A percentile compares a stretch with the other conserved stretches of the same genome.
phyloP scores from a whole-genome alignment of 768 basidiomycete genomes.

The Lentinula lateritia region DNA sequence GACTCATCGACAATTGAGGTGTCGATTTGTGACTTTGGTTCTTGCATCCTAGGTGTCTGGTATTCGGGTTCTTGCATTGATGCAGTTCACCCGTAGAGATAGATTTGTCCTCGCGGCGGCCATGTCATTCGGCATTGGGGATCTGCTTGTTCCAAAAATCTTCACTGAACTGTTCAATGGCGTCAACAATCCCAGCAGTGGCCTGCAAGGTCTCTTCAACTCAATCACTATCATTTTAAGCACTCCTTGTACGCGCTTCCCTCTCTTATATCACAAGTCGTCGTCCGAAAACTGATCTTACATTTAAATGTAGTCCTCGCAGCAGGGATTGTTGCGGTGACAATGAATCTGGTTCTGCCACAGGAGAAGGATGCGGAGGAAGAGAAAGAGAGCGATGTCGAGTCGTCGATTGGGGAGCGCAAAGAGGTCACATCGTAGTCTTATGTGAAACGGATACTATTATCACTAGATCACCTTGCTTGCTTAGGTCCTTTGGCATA shows the following conservation, averaged over 20 bases:
- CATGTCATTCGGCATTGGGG: slow-evolving; percentile 63
- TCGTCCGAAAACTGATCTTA: neutral
- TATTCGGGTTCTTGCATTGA: slow-evolving; percentile 59
- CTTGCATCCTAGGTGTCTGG: slow-evolving; percentile 35
- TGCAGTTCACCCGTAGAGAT: slow-evolving; percentile 56
- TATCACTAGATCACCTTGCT: no score
- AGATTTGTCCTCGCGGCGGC: slow-evolving; percentile 69
- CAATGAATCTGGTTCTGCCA: slow-evolving; percentile 57
- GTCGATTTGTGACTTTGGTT: neutral
- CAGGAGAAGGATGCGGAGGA: slow-evolving; percentile 14
- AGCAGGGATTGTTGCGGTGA: slow-evolving; percentile 50
- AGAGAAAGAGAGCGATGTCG: neutral
- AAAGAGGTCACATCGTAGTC: neutral
- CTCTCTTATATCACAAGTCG: neutral
- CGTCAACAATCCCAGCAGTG: slow-evolving; percentile 45
- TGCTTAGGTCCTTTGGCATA: no score
- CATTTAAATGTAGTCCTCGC: slow-evolving; percentile 32
- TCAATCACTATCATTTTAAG: slow-evolving; percentile 77
- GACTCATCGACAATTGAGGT: neutral
- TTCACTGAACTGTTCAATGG: slow-evolving; percentile 69
- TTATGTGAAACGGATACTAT: no score
- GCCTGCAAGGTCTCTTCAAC: slow-evolving; percentile 65
- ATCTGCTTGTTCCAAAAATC: slow-evolving; percentile 59
- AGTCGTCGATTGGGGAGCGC: neutral
- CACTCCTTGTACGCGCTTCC: slow-evolving; percentile 63